phyloP scores from a whole-genome alignment of 805 yeast genomes.

The Sugiyamaella floridensis region DNA sequence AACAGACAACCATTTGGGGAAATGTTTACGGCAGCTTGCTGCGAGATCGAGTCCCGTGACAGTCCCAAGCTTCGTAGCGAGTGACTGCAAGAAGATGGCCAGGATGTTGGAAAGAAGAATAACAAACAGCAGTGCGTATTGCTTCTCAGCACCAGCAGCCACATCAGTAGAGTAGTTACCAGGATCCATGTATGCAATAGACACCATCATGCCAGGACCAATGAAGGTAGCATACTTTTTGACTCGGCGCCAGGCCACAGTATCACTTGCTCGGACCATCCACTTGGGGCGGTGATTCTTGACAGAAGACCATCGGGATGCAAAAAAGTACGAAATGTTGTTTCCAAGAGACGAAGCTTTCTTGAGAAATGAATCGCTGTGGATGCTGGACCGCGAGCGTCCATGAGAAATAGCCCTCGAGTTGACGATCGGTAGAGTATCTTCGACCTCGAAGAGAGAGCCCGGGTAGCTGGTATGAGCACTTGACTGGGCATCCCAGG shows the following conservation, averaged over 20 bases:
- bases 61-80: conserved; percentile 84
- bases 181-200: conserved; percentile 95
- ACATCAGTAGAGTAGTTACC: conserved; percentile 96
- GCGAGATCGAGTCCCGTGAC: conserved; percentile 94
- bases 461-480: background rate
- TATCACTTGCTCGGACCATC: background rate
- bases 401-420: background rate
- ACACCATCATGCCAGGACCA: conserved; percentile 96
- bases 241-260: conserved; percentile 4
- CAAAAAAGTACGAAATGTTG: background rate
- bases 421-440: background rate
- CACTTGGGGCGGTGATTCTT: background rate
- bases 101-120: conserved; percentile 72
- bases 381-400: background rate
- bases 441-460: background rate
- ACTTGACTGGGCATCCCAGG: background rate
- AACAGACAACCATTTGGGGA: conserved; percentile 46
- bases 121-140: conserved; percentile 71
- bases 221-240: conserved; percentile 51
- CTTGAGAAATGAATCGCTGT: background rate
- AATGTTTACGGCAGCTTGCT: conserved; percentile 70
- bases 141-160: conserved; percentile 84
- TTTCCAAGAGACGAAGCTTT: background rate
- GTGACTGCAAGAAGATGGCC: conserved; percentile 79
- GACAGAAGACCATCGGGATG: background rate